Conservation (phyloP, 345 rosid species). For the Litchi chinensis region DNA sequence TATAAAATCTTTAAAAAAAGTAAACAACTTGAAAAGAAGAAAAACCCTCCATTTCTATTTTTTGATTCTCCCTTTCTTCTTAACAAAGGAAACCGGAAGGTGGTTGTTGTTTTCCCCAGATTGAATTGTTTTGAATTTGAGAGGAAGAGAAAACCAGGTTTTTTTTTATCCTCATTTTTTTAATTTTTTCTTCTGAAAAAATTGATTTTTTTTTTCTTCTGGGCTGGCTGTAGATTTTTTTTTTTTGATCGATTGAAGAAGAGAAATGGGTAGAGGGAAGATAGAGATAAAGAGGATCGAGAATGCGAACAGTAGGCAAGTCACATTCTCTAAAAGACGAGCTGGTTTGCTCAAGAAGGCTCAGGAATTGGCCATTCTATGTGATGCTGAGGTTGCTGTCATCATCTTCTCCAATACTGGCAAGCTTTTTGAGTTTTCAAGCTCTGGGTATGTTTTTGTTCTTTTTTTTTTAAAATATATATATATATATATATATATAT, state of each 20-base stretch:
- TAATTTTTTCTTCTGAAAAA: neutral
- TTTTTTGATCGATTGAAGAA: slow-evolving; percentile 14
- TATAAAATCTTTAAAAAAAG: neutral
- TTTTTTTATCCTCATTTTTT: neutral
- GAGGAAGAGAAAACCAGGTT: neutral
- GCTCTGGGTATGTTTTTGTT: slow-evolving; percentile 55
- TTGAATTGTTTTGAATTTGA: neutral
- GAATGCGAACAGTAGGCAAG: slow-evolving; percentile 94
- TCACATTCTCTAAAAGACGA: slow-evolving; percentile 94
- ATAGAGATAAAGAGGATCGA: slow-evolving; percentile 95
- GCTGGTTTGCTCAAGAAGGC: slow-evolving; percentile 91
- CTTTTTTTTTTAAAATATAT: neutral
- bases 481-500: neutral
- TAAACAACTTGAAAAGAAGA: neutral
- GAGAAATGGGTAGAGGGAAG: slow-evolving; percentile 85
- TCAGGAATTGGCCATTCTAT: slow-evolving; percentile 81
- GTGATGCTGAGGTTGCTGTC: slow-evolving; percentile 95
- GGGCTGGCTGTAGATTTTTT: neutral
- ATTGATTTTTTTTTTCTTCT: neutral
- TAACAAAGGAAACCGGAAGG: neutral
- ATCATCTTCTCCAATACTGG: slow-evolving; percentile 92
- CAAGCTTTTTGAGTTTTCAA: slow-evolving; percentile 85
- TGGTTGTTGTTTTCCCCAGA: neutral
- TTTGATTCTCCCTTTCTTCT: neutral
- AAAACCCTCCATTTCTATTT: neutral